Evolutionary conservation across 2,329 filamentous ascomycete genomes (phyloP), one percentile per base, ranked within the genome.

Genomic region (Allantophomopsis lycopodina): DNA sequence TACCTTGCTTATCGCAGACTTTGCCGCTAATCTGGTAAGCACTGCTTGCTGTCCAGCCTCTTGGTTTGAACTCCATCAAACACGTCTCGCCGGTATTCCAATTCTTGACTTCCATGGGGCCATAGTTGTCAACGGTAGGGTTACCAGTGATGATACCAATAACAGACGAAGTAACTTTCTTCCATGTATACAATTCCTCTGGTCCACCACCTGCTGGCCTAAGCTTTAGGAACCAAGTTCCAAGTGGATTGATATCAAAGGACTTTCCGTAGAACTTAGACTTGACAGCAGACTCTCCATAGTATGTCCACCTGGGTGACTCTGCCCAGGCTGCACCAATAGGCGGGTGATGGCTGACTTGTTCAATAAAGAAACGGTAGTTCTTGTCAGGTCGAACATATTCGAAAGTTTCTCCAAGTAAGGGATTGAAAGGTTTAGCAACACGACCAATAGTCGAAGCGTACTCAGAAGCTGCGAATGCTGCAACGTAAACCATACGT

Each of bases 181-280:
- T 96, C 91, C 91, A 98, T 0, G 89, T 95, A 61, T 94, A 98
- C 2, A 95, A 66, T 50, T 98, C 91, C 46, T 83, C 79, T 51
- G 82, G 79, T 7, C 7, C n/a, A 3, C 82, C 85, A 3, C 75
- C 68, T 1, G 71, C 73, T 1, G 88, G 86, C 1, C 86, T 79
- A 20, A 98, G 68, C 53, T 73, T 84, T 44, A 96, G 65, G 65
- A 96, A 98, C 91, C 91, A 98, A 7, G 91, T 98, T 28, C 91
- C 91, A 8, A 96, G 73, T 3, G 86, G 88, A 54, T 95, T 93
- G 60, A 96, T 87, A 51, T 98, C 91, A 55, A 98, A 96, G 1
- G 88, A 94, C 56, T 89, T 94, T 50, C 91, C 91, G 55, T 94
- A 93, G 57, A 98, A 98, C 59, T 94, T 95, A 33, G 88, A 94